Base-by-base conservation (phyloP, 2,329 filamentous ascomycete genomes). In the Beauveria sp. region DNA sequence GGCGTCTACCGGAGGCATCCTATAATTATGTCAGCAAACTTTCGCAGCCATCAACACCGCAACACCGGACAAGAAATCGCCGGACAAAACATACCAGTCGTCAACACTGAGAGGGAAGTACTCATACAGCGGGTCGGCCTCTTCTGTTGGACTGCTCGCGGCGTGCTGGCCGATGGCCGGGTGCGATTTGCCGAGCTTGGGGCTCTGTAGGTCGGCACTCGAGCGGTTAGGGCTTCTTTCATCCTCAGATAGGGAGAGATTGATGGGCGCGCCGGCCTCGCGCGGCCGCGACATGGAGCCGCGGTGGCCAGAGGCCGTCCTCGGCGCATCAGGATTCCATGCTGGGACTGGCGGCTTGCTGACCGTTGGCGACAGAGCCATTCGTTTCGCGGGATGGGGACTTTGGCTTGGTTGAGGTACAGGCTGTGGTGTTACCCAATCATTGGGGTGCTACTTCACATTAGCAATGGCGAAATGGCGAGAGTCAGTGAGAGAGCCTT, bases 21-120 rank as follows among this genome's bases (percentile, higher is more conserved):
- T 84, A 10, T 12, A 24, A 52, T 14, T 42, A 42, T 2, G 50
- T 70, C 64, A 70, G 65, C 59, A 51, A 12, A 16, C 22, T 38
- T 38, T 14, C 12, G 34, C 34, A 14, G 34, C 34, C 12, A 38
- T 38, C 34, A 38, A 38, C 12, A 38, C 12, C 20, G n/a, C 26
- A 40, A 56, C 61, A 4, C 12, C 45, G 18, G 28, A 22, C 14
- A 45, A 54, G 42, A n/a, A 61, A 26, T 45, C 28, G 20, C n/a
- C 16, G 42, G 46, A 22, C 40, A 45, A 5, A 7, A 70, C 75
- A 69, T 72, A 84, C 89, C 89, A 97, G 70, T 97, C 93, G 72
- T 97, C 92, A 62, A 96, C 77, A 54, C 89, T 92, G 18, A 98
- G 79, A 0, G 93, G 93, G 66, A 98, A 97, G 71, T 98, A 97